A percentile compares a stretch with the other conserved stretches of the same genome.
Evolutionary conservation across 2,329 filamentous ascomycete genomes (phyloP).

Genomic region (Proliferodiscus dingleyae): DNA sequence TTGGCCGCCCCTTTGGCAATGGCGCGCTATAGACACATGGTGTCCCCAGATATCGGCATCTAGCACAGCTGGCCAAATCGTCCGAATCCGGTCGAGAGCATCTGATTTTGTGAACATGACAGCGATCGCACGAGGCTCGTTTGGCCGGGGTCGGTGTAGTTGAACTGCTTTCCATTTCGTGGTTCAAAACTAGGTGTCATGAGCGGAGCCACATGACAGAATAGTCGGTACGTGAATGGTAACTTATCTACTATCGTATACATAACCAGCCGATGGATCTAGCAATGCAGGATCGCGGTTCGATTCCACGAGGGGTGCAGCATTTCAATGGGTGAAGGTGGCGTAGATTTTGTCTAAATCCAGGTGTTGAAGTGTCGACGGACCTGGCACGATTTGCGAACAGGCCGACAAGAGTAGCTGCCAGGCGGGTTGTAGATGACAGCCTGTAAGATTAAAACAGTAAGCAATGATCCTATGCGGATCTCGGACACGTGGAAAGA

Average conservation of each 20-base stretch:
- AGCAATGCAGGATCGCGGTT: slow-evolving; percentile 4
- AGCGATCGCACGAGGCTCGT: slow-evolving; percentile 8
- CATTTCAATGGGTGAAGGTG: slow-evolving; percentile 1
- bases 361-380: slow-evolving; percentile 2
- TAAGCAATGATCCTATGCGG: slow-evolving; percentile 1
- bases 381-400: slow-evolving; percentile 1
- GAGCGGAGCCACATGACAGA: slow-evolving; percentile 5
- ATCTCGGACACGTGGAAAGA: background rate
- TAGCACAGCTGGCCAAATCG: slow-evolving; percentile 5
- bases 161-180: slow-evolving; percentile 8
- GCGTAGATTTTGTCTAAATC: slow-evolving; percentile 1
- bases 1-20: slow-evolving; percentile 8
- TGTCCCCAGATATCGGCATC: slow-evolving; percentile 7
- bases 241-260: slow-evolving; percentile 5
- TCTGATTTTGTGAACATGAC: slow-evolving; percentile 6
- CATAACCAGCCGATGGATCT: slow-evolving; percentile 3
- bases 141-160: slow-evolving; percentile 6
- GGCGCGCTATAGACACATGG: slow-evolving; percentile 7
- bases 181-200: slow-evolving; percentile 1
- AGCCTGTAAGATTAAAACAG: slow-evolving; percentile 1
- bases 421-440: slow-evolving; percentile 1
- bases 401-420: slow-evolving; percentile 3
- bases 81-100: slow-evolving; percentile 4
- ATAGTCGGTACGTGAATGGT: slow-evolving; percentile 8
- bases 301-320: slow-evolving; percentile 1